Base-by-base conservation (phyloP, 2,329 filamentous ascomycete species). In the Verticillium longisporum region DNA sequence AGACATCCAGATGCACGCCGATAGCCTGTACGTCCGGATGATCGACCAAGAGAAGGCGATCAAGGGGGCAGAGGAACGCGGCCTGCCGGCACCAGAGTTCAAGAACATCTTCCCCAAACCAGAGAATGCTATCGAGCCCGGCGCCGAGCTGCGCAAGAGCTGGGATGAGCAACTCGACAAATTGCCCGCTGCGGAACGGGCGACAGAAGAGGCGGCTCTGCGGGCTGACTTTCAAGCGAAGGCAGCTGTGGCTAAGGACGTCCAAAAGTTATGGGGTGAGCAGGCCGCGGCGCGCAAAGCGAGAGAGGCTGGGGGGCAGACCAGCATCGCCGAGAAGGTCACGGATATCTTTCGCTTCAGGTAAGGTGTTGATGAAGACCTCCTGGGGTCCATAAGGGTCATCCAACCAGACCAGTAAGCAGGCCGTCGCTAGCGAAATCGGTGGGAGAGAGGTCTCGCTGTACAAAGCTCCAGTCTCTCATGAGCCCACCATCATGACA, bases 1-100 rank as follows among this genome's bases (percentile, higher is more conserved):
- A 73, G 85, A 89, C 67, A 92, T 99, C 64, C 95, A 98, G 75
- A 91, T 98, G 88, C 93, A 97, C 73, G 94, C 94, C 62, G 95
- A 99, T 77, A 86, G 85, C 65, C 81, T 99, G 50, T 99, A 92
- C 75, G 90, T 94, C 69, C 86, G 89, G 67, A 92, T 98, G 88
- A 75, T 96, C 41, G 83, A 86, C 63, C 92, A 96, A 72, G 94
- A 99, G 75, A 80, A 80, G 21, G 84, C 83, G 64, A 86, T 90
- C n/a, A 85, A 89, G 65, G 82, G 86, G 68, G 90, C 89, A 38
- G 87, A 87, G 73, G 79, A 81, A 60, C 82, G 84, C 65, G 86
- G 85, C 33, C 74, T 73, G n/a, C 80, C 83, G 0, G 71, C 80
- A 55, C 88, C 89, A 0, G 76, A 78, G 21, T 87, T 90, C 68